Base-by-base conservation (phyloP, 1,284 basidiomycete genomes). In the Papiliotrema nemorosa region DNA sequence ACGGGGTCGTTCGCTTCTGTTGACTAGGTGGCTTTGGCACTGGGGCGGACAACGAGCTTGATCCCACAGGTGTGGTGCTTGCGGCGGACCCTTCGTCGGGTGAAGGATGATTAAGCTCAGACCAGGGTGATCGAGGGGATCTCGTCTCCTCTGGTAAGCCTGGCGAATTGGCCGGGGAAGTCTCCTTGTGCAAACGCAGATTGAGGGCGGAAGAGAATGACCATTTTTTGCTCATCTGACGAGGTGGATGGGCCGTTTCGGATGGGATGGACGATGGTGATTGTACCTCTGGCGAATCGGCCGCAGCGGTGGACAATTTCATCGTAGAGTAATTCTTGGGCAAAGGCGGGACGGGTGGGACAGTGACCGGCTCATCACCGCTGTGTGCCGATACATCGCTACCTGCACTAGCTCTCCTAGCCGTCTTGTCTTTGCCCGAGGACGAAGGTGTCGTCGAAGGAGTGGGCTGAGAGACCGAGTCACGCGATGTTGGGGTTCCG, bases 261-360 rank as follows among this genome's bases (percentile, higher is more conserved):
- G 47, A 42, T n/a, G 49, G 43, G 24, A 21, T 10, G 12, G 39
- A 47, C 3, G 27, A 9, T 12, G 39, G 37, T 22, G 48, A 49
- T 7, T 16, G 14, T 20, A 47, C 26, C 22, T 49, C 50, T 1
- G 55, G 48, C 26, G 57, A 55, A 18, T 47, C 47, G 5, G 49
- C 21, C 33, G 41, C 21, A 34, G 42, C 12, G 24, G 42, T 25
- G 35, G 53, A 44, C 47, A 66, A 62, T 33, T 60, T 49, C 64
- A 70, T 65, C 5, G 88, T 85, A 55, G 84, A 83, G 74, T 85
- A 92, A 60, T 91, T 89, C 75, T 96, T 97, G 33, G 94, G 94
- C 20, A 98, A 77, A 38, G 96, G 94, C 29, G 94, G 94, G 1
- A 98, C 96, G 21, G 94, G 94, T 1, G 96, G 94, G 5, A 97